These are phyloP conservation scores for Yarrowia yakushimensis DNA, from an alignment of 805 yeast genomes.

Conservation along the genomic window DNA sequence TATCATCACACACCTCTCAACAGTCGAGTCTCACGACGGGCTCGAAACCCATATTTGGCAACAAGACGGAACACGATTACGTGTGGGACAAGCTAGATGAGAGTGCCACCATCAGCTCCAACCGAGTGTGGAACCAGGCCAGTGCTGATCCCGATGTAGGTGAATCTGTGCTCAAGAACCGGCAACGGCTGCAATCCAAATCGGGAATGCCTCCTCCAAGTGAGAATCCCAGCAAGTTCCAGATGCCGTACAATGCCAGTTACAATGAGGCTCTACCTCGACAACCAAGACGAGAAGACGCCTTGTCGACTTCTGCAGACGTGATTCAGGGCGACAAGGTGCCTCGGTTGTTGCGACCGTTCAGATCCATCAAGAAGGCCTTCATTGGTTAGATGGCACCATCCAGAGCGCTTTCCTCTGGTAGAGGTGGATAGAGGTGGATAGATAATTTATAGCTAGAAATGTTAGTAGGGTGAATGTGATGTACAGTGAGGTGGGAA, in stretches of 20 bases:
- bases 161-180: background rate
- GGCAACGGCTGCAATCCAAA: background rate
- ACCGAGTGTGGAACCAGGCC: constrained; percentile 21
- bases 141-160: constrained; percentile 3
- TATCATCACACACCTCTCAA: constrained; percentile 5
- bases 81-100: constrained; percentile 23
- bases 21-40: constrained; percentile 14
- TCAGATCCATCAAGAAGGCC: constrained; percentile 6
- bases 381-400: background rate
- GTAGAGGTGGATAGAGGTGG: background rate
- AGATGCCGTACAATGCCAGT: constrained; percentile 12
- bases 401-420: background rate
- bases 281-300: background rate
- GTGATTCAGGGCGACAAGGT: constrained; percentile 18
- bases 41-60: constrained; percentile 4
- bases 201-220: background rate
- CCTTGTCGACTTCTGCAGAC: background rate
- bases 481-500: no score
- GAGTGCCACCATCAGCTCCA: constrained; percentile 12
- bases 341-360: constrained; percentile 7
- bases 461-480: no score
- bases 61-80: constrained; percentile 16
- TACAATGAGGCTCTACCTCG: background rate
- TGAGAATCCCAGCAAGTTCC: background rate
- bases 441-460: constrained; percentile 7